These are phyloP conservation scores for Chaetothyriales sp. DNA, from an alignment of 2,329 filamentous ascomycete species.

Conservation along the genomic window DNA sequence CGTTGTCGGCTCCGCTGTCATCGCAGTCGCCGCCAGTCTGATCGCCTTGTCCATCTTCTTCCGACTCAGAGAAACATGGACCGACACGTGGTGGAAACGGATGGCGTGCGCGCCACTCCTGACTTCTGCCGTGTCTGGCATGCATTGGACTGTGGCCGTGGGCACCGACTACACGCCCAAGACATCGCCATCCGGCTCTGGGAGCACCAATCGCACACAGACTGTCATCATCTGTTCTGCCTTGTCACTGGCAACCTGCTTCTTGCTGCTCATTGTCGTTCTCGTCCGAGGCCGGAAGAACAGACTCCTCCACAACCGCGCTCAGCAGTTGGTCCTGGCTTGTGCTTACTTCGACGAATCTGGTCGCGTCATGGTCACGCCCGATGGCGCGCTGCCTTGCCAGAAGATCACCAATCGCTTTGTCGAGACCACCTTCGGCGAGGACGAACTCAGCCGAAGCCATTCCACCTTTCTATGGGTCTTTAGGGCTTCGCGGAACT, in stretches of 20 bases:
- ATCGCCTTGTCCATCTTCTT: constrained; percentile 64
- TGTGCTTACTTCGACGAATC: constrained; percentile 32
- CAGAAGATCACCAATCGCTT: constrained; percentile 68
- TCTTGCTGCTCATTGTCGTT: constrained; percentile 44
- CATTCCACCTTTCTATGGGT: constrained; percentile 82
- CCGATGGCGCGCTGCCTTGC: constrained; percentile 30
- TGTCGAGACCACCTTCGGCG: constrained; percentile 50
- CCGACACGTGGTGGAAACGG: constrained; percentile 64
- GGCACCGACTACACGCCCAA: constrained; percentile 48
- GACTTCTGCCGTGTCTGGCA: constrained; percentile 63
- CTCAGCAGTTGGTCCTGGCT: constrained; percentile 44
- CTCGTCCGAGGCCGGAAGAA: constrained; percentile 41
- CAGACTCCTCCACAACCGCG: constrained; percentile 42
- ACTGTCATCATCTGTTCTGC: constrained; percentile 62
- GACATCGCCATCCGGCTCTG: constrained; percentile 32
- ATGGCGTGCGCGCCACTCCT: constrained; percentile 52
- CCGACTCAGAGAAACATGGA: constrained; percentile 61
- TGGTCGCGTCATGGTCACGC: constrained; percentile 34
- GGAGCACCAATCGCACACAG: constrained; percentile 34
- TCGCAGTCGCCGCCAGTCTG: constrained; percentile 59
- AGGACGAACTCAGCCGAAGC: constrained; percentile 60
- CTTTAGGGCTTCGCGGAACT: constrained; percentile 66
- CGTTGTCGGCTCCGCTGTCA: constrained; percentile 55
- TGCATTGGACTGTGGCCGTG: constrained; percentile 71
- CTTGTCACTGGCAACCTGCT: constrained; percentile 50